These are phyloP conservation scores for Petunia secreta DNA, from an alignment of 257 asterid genomes.

Conservation along the genomic window DNA sequence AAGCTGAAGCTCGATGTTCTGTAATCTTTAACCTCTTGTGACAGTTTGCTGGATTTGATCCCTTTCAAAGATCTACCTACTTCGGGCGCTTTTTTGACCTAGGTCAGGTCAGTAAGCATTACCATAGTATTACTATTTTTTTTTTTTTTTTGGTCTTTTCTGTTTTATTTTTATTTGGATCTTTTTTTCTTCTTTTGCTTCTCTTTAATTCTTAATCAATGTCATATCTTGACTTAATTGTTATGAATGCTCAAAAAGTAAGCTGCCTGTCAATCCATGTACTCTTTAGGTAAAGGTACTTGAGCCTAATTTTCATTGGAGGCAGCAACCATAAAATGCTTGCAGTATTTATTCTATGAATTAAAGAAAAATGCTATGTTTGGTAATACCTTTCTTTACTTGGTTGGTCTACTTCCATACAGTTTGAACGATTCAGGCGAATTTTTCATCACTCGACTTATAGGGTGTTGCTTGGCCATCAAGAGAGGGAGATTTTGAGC, in stretches of 20 bases:
- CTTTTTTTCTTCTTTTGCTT: background rate
- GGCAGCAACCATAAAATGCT: background rate
- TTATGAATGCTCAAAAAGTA: background rate
- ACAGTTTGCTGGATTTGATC: slow-evolving; percentile 98
- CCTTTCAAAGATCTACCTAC: slow-evolving; percentile 93
- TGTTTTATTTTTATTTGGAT: background rate
- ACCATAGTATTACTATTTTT: background rate
- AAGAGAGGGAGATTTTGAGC: slow-evolving; percentile 85
- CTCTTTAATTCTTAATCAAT: background rate
- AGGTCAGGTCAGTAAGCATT: slow-evolving; percentile 73
- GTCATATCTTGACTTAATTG: background rate
- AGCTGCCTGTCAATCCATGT: slow-evolving; percentile 4
- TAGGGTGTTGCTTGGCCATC: slow-evolving; percentile 83
- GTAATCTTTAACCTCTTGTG: slow-evolving; percentile 20
- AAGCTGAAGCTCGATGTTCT: background rate
- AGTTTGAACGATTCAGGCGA: slow-evolving; percentile 93
- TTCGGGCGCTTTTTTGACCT: slow-evolving; percentile 94
- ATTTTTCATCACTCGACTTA: slow-evolving; percentile 94
- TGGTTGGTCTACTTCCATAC: slow-evolving; percentile 31
- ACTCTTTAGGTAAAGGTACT: background rate
- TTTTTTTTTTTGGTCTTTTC: background rate
- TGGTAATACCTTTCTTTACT: background rate
- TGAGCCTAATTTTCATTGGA: background rate
- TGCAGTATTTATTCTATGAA: background rate
- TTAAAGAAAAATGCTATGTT: background rate